Evolutionary conservation across 306 rosid species (phyloP).

Genomic region (Trifolium fragiferum): DNA sequence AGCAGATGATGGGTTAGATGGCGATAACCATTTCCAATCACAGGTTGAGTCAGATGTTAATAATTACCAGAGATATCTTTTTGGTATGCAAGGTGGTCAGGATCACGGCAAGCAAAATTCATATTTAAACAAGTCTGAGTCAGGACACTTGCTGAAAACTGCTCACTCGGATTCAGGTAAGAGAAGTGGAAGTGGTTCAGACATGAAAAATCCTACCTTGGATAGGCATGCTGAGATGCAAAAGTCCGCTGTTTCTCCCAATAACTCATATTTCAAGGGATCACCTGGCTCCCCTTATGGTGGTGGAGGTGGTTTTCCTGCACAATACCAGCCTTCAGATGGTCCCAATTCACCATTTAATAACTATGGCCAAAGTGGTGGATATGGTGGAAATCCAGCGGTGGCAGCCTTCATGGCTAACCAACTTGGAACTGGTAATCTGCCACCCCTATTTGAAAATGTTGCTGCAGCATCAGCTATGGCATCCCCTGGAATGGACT

Average conservation of each 20-base stretch:
- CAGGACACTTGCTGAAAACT: conserved; percentile 57
- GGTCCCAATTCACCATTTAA: conserved; percentile 63
- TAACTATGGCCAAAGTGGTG: conserved; percentile 70
- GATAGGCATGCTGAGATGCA: conserved; percentile 66
- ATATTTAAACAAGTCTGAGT: conserved; percentile 74
- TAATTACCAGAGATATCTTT: conserved; percentile 68
- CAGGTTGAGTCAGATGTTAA: conserved; percentile 69
- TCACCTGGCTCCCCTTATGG: conserved; percentile 62
- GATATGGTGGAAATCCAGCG: conserved; percentile 72
- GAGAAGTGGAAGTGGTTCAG: conserved; percentile 57
- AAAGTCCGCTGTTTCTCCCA: conserved; percentile 56
- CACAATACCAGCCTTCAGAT: conserved; percentile 74
- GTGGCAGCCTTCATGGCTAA: conserved; percentile 76
- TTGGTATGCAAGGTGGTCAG: conserved; percentile 82
- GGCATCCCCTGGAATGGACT: conserved; percentile 77
- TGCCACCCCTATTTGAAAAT: conserved; percentile 78
- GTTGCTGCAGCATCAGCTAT: conserved; percentile 79
- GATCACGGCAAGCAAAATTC: conserved; percentile 68
- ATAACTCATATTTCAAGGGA: conserved; percentile 66
- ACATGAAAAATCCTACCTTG: conserved; percentile 49
- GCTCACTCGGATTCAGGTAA: conserved; percentile 56
- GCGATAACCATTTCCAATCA: conserved; percentile 67
- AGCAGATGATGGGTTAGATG: conserved; percentile 58
- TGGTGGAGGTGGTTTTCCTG: conserved; percentile 64
- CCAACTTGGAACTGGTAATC: conserved; percentile 77